Conservation (phyloP, 148 eudicot species). For the Rhododendron ovatum region DNA sequence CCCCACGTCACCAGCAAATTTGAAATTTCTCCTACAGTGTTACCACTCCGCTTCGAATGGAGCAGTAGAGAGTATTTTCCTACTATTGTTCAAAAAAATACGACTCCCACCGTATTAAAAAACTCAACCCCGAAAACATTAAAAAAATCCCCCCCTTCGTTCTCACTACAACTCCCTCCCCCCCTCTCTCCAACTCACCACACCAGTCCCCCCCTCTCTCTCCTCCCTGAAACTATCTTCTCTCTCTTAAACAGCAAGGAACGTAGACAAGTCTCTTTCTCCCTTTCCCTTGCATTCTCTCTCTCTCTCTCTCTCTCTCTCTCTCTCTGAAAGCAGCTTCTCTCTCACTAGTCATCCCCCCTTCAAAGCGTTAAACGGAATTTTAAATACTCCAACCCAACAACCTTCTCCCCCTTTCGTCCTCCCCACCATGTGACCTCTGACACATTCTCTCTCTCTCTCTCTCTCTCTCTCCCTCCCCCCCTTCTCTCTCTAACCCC, state of each 20-base stretch:
- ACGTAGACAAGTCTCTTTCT: background rate
- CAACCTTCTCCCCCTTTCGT: conserved; percentile 37
- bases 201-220: background rate
- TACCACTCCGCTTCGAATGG: background rate
- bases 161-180: background rate
- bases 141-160: background rate
- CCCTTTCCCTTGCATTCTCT: background rate
- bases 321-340: conserved; percentile 7
- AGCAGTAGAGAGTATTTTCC: background rate
- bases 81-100: background rate
- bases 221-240: conserved; percentile 7
- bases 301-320: background rate
- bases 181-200: background rate
- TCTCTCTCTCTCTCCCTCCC: background rate
- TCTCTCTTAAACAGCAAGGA: conserved; percentile 29
- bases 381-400: conserved; percentile 9
- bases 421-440: conserved; percentile 53
- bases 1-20: background rate
- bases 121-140: background rate
- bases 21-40: background rate
- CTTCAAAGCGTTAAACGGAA: conserved; percentile 2
- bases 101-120: background rate
- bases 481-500: background rate
- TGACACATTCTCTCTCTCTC: conserved; percentile 35
- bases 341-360: conserved; percentile 7